Percentiles rank a stretch among this genome's conserved stretches.
Evolutionary conservation across 2,329 filamentous ascomycete species (phyloP).

Genomic region (Sclerotinia minor): DNA sequence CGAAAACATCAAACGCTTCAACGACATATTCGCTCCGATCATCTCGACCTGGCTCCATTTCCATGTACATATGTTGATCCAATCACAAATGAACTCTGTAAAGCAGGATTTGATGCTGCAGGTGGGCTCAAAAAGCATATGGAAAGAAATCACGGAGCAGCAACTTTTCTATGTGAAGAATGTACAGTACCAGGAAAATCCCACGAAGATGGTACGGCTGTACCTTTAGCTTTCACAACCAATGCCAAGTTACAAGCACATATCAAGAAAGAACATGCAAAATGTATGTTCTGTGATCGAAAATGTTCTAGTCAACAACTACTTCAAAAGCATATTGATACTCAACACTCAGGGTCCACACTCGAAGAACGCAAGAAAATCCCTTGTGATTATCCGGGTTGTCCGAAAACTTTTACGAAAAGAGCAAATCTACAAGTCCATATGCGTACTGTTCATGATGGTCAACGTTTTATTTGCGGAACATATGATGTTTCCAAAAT

Average conservation of each 20-base stretch:
- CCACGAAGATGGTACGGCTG: conserved; percentile 45
- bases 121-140: conserved; percentile 71
- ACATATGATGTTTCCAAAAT: conserved; percentile 59
- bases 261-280: conserved; percentile 68
- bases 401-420: conserved; percentile 76
- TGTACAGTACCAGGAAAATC: conserved; percentile 51
- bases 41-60: conserved; percentile 71
- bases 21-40: conserved; percentile 75
- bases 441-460: conserved; percentile 73
- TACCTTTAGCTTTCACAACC: conserved; percentile 66
- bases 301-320: conserved; percentile 66
- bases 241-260: conserved; percentile 71
- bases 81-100: conserved; percentile 57
- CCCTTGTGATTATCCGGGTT: conserved; percentile 66
- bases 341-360: conserved; percentile 65
- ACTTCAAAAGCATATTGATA: conserved; percentile 75
- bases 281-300: conserved; percentile 73
- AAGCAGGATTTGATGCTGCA: conserved; percentile 70
- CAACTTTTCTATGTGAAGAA: conserved; percentile 74
- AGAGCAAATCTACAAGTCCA: conserved; percentile 82
- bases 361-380: conserved; percentile 65
- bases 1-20: conserved; percentile 85
- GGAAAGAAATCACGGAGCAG: conserved; percentile 63
- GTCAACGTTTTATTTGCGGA: conserved; percentile 77
- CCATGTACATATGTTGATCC: conserved; percentile 63